Conservation (phyloP, 2,329 filamentous ascomycete species). For the Colletotrichum sp. region DNA sequence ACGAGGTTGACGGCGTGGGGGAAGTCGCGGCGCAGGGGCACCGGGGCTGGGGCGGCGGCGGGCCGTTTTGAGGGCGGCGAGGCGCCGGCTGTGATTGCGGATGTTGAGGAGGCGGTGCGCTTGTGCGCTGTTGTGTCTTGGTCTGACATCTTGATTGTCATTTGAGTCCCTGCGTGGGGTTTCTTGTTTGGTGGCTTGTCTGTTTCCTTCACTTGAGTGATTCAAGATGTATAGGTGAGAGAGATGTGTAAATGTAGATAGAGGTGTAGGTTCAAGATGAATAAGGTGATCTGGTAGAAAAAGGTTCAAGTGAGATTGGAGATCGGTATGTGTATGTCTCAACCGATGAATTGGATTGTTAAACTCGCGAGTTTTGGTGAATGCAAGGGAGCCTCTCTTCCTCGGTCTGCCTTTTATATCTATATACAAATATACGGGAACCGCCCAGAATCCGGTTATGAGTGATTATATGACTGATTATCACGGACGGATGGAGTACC, state of each 20-base stretch:
- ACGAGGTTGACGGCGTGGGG: conserved; percentile 33
- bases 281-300: background rate
- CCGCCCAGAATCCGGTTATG: background rate
- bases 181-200: background rate
- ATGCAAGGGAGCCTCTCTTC: background rate
- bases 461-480: conserved; percentile 4
- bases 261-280: background rate
- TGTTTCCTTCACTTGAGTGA: background rate
- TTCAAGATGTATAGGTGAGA: background rate
- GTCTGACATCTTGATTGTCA: conserved; percentile 12
- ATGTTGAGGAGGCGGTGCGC: conserved; percentile 16
- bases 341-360: background rate
- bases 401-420: background rate
- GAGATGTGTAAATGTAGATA: background rate
- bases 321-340: background rate
- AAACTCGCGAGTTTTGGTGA: background rate
- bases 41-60: conserved; percentile 36
- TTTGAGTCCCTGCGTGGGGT: background rate
- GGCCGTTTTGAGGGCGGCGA: conserved; percentile 32
- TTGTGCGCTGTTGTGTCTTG: conserved; percentile 14
- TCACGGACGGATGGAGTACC: conserved; percentile 2
- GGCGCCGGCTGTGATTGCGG: background rate
- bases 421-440: background rate
- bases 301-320: background rate
- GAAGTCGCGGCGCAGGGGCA: conserved; percentile 7